Percentiles rank a stretch among this genome's conserved stretches.
phyloP scores from a whole-genome alignment of 495 filamentous ascomycete species.

The Oidiodendron maius region DNA sequence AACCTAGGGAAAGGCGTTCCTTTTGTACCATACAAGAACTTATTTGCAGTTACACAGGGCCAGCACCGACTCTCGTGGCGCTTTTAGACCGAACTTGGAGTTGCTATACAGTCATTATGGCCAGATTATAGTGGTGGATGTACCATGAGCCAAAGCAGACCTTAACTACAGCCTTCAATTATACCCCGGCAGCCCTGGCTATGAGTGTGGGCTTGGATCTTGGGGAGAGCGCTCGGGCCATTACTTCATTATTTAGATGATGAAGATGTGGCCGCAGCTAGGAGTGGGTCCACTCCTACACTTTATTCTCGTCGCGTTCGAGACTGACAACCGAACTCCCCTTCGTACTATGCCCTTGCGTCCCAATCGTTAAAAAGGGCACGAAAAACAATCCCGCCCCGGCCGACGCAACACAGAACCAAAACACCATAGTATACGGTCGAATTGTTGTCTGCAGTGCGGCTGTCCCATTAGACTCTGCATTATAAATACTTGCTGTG shows the following conservation, averaged over 20 bases:
- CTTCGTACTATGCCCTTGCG: slow-evolving; percentile 33
- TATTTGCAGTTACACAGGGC: slow-evolving; percentile 28
- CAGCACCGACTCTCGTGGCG: slow-evolving; percentile 24
- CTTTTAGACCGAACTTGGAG: slow-evolving; percentile 32
- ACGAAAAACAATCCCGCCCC: slow-evolving; percentile 33
- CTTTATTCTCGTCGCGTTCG: too few relatives aligned
- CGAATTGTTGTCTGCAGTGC: slow-evolving; percentile 30
- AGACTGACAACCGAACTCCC: slow-evolving; percentile 10
- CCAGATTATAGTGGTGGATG: slow-evolving; percentile 27
- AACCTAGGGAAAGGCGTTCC: slow-evolving; percentile 37
- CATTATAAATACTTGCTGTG: slow-evolving; percentile 42
- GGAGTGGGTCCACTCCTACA: too few relatives aligned
- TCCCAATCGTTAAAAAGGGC: slow-evolving; percentile 36
- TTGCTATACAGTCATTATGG: slow-evolving; percentile 36
- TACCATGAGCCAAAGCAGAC: slow-evolving; percentile 30
- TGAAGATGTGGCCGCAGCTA: slow-evolving; percentile 1
- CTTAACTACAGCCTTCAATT: slow-evolving; percentile 22
- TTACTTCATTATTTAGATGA: slow-evolving; percentile 20
- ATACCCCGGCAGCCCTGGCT: slow-evolving; percentile 7
- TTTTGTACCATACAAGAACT: slow-evolving; percentile 33
- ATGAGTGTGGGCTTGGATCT: slow-evolving; percentile 26
- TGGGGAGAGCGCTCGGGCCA: slow-evolving; percentile 33
- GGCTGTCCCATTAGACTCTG: slow-evolving; percentile 23
- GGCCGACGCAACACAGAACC: slow-evolving; percentile 49
- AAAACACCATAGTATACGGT: slow-evolving; percentile 43